Conservation (phyloP, 192 early-diverging fungal species). For the Podila epigama region DNA sequence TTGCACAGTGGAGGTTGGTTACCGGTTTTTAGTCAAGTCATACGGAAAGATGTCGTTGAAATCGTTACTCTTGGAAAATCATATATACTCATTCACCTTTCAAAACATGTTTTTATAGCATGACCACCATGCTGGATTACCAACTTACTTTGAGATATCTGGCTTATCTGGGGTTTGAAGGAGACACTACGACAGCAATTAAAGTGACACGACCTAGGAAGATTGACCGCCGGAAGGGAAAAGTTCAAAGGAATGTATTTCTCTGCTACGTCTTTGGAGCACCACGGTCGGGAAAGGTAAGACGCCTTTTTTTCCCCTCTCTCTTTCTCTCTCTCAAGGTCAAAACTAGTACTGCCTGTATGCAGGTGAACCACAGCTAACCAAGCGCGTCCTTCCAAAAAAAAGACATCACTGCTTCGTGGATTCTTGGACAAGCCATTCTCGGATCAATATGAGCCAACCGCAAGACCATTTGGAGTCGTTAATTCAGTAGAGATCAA, state of each 20-base stretch:
- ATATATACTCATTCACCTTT: background rate
- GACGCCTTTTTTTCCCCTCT: background rate
- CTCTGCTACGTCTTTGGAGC: conserved; percentile 96
- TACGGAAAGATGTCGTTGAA: no score
- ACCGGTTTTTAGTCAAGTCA: background rate
- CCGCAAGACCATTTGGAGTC: conserved; percentile 77
- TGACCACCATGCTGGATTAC: conserved; percentile 95
- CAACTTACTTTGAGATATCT: conserved; percentile 91
- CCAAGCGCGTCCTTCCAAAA: background rate
- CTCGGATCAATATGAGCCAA: conserved; percentile 74
- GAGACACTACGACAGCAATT: conserved; percentile 88
- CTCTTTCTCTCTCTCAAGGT: no score
- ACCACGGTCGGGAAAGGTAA: conserved; percentile 89
- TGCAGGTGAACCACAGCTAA: background rate
- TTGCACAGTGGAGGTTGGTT: conserved; percentile 96
- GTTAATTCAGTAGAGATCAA: conserved; percentile 97
- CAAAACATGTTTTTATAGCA: conserved; percentile 84
- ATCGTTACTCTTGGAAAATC: background rate
- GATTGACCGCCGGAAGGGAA: conserved; percentile 79
- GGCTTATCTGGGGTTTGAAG: conserved; percentile 95
- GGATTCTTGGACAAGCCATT: conserved; percentile 90
- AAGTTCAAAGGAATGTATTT: conserved; percentile 90
- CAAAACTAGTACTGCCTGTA: no score
- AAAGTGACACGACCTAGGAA: conserved; percentile 78
- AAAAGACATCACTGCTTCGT: conserved; percentile 80